Evolutionary conservation across 345 rosid genomes (phyloP).

Genomic region (Atalantia buxifolia): DNA sequence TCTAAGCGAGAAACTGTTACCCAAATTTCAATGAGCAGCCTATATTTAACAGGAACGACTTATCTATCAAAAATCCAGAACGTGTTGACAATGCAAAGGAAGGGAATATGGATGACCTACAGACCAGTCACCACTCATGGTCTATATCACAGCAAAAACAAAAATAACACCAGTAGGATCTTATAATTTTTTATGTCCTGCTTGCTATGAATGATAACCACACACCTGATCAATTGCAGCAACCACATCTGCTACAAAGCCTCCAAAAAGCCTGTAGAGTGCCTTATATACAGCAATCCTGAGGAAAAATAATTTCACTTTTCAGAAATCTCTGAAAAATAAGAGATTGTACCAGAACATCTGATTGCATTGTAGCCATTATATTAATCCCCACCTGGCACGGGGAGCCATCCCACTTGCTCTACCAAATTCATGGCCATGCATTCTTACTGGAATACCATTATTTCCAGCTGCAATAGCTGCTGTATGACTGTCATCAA

Average conservation of each 20-base stretch:
- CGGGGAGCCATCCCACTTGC: slow-evolving; percentile 99
- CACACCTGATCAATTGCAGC: slow-evolving; percentile 98
- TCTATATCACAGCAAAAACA: background rate
- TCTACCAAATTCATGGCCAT: slow-evolving; percentile 96
- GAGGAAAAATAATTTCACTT: slow-evolving; percentile 11
- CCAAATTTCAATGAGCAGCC: background rate
- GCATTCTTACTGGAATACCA: slow-evolving; percentile 90
- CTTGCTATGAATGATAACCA: background rate
- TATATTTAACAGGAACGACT: background rate
- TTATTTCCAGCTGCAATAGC: slow-evolving; percentile 99
- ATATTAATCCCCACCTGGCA: slow-evolving; percentile 60
- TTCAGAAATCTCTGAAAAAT: background rate
- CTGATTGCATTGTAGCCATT: background rate
- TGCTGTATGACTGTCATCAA: slow-evolving; percentile 80
- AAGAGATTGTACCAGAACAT: background rate
- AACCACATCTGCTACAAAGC: slow-evolving; percentile 94
- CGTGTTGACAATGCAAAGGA: background rate
- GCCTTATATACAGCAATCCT: slow-evolving; percentile 98
- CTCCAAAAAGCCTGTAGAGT: slow-evolving; percentile 94
- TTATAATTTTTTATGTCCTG: background rate
- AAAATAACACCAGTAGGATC: background rate
- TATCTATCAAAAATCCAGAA: background rate
- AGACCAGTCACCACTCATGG: background rate
- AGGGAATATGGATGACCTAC: background rate
- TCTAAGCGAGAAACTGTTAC: background rate